phyloP scores from a whole-genome alignment of 768 basidiomycete genomes.

The Rhodotorula paludigena region DNA sequence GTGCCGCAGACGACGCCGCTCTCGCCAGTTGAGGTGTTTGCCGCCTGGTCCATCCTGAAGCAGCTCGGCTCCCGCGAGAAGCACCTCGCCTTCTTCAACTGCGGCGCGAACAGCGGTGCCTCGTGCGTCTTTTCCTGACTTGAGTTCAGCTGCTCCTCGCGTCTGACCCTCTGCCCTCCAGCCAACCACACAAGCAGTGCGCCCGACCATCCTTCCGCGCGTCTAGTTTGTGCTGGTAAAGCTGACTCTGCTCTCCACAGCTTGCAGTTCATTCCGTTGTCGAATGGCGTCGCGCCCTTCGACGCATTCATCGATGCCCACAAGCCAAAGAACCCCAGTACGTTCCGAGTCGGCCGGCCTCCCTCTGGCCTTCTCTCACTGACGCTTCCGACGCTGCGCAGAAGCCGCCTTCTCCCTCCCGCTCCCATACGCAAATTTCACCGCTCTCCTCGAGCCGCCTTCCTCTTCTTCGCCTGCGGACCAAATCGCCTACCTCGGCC shows the following conservation, averaged over 20 bases:
- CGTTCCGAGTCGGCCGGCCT: not conserved
- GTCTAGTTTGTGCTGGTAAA: not conserved
- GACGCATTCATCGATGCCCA: constrained; percentile 29
- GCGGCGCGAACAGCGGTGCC: constrained; percentile 50
- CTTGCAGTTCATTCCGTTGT: constrained; percentile 37
- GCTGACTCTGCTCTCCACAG: constrained; percentile 1
- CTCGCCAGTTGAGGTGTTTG: constrained; percentile 69
- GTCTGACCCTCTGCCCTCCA: not conserved
- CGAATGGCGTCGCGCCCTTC: constrained; percentile 33
- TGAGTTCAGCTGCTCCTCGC: too few species aligned
- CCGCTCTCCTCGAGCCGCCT: constrained; percentile 24
- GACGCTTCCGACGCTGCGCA: not conserved
- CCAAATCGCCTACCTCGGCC: constrained; percentile 55
- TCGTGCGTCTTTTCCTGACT: not conserved
- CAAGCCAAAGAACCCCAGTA: constrained; percentile 22
- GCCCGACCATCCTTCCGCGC: not conserved
- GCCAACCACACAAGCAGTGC: constrained; percentile 39
- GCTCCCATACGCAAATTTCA: constrained; percentile 37
- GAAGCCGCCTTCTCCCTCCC: constrained; percentile 31
- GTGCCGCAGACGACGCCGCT: constrained; percentile 73
- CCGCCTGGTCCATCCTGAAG: constrained; percentile 74
- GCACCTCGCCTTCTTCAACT: constrained; percentile 86
- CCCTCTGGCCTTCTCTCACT: not conserved
- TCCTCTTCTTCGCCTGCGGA: not conserved
- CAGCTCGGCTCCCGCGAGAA: constrained; percentile 57